Base-by-base conservation (phyloP, 768 basidiomycete genomes). In the Mycena filopes region DNA sequence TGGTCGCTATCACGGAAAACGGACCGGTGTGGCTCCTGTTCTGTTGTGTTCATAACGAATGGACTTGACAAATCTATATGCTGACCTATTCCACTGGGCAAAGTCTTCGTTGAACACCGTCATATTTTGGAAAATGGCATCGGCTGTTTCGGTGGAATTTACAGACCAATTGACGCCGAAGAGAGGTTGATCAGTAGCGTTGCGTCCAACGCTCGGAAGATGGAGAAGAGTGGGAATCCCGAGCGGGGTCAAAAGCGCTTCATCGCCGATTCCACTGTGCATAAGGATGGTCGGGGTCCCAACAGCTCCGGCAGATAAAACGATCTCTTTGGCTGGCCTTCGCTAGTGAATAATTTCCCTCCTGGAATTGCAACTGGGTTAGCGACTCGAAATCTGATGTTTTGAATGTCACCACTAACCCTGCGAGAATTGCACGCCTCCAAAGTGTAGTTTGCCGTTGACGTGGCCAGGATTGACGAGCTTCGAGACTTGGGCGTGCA, bases 221-320 rank as follows among this genome's bases (percentile, higher is more conserved):
- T 74, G 18, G 21, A 73, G 23, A 16, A 70, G 33, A 23, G 70
- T 13, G 5, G 40, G 36, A 41, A 75, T 65, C 10, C 70, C 70
- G 4, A 67, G 15, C 1, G 53, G 47, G 2, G 25, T 23, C 4
- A 75, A 59, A 3, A 28, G 29, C 5, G 26, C 41, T 3, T 42
- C 9, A 46, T 72, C 66, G n/a, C 42, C 42, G 8, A 78, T 72
- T 28, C 75, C 74, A 11, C 69, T 73, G 21, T 67, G 55, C 55
- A 74, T 31, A 25, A 76, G 65, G 16, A 73, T 63, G 6, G 56
- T 60, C 8, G 73, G 71, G 7, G 73, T 74, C 5, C 71, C 73
- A 51, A 73, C 61, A 2, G 70, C 36, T 12, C 75, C 75, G 25
- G 75, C 75, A 7, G 73, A 74, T 5, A 76, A 64, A 16, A 76